Evolutionary conservation across 2,329 filamentous ascomycete genomes (phyloP).

Genomic region (Ceratocystis smalleyi): DNA sequence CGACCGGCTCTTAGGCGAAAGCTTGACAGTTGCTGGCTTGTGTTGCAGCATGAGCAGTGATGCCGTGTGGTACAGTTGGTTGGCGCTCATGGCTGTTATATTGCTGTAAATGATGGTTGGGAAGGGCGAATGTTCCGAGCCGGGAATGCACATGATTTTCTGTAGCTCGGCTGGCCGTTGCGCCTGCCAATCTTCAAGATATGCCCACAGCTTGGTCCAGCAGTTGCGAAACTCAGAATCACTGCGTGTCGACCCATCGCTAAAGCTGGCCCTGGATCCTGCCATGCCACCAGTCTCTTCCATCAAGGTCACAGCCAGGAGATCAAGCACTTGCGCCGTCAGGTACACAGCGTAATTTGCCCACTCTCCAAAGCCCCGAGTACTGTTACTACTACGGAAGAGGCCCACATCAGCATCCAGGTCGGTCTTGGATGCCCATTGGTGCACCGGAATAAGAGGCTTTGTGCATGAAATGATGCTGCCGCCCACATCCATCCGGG

Average conservation of each 20-base stretch:
- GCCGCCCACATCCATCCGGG: conserved; percentile 39
- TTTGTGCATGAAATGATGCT: conserved; percentile 35
- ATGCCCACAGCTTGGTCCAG: conserved; percentile 28
- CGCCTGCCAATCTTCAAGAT: conserved; percentile 29
- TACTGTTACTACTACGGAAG: conserved; percentile 23
- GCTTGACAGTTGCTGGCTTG: conserved; percentile 27
- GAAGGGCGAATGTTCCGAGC: conserved; percentile 32
- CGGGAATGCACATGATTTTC: conserved; percentile 25
- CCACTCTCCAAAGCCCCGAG: conserved; percentile 30
- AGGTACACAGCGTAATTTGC: conserved; percentile 37
- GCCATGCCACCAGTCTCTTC: conserved; percentile 16
- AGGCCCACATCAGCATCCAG: conserved; percentile 24
- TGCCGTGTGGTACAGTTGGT: conserved; percentile 39
- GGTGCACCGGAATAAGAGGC: conserved; percentile 33
- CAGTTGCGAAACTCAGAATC: conserved; percentile 21
- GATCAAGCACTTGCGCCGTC: conserved; percentile 29
- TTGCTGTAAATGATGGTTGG: conserved; percentile 36
- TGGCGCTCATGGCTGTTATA: conserved; percentile 37
- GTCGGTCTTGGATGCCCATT: conserved; percentile 28
- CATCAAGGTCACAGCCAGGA: conserved; percentile 22
- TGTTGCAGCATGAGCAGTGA: conserved; percentile 36
- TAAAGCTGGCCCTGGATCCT: conserved; percentile 7
- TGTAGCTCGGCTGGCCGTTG: conserved; percentile 25
- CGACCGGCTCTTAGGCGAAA: conserved; percentile 26
- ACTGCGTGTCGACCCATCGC: conserved; percentile 16